phyloP scores from a whole-genome alignment of 495 filamentous ascomycete species.

The Massariosphaeria phaeospora region DNA sequence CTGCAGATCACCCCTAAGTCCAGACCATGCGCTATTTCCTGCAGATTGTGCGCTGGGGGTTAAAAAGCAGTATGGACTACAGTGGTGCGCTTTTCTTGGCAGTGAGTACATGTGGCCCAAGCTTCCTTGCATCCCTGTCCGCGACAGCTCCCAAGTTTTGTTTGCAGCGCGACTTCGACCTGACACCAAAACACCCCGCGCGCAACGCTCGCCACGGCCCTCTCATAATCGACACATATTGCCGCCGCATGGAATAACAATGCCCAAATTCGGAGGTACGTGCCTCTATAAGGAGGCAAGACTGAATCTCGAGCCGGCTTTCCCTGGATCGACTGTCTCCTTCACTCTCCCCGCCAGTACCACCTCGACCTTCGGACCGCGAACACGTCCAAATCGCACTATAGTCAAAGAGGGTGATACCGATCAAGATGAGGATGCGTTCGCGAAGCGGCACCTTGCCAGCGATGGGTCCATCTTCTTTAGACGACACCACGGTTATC shows the following conservation, averaged over 20 bases:
- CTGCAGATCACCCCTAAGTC: too few relatives aligned
- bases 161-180: constrained; percentile 15
- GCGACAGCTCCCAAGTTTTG: constrained; percentile 29
- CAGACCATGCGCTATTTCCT: too few relatives aligned
- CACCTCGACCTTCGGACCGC: constrained; percentile 37
- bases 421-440: constrained; percentile 68
- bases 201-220: constrained; percentile 1
- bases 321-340: constrained; percentile 61
- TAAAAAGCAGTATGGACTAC: too few relatives aligned
- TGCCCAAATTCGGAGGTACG: constrained; percentile 33
- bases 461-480: constrained; percentile 80
- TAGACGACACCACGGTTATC: constrained; percentile 64
- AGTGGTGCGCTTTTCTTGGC: too few relatives aligned
- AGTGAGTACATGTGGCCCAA: constrained; percentile 1
- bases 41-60: too few relatives aligned
- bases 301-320: constrained; percentile 71
- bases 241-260: constrained; percentile 32
- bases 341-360: constrained; percentile 62
- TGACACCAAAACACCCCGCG: constrained; percentile 8
- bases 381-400: constrained; percentile 34
- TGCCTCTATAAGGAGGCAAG: constrained; percentile 78
- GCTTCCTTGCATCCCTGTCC: constrained; percentile 4
- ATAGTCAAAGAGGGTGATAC: constrained; percentile 43
- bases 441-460: constrained; percentile 65
- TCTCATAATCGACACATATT: neutral